Conservation (phyloP, 1,284 basidiomycete species). For the Phellopilus nigrolimitatus region DNA sequence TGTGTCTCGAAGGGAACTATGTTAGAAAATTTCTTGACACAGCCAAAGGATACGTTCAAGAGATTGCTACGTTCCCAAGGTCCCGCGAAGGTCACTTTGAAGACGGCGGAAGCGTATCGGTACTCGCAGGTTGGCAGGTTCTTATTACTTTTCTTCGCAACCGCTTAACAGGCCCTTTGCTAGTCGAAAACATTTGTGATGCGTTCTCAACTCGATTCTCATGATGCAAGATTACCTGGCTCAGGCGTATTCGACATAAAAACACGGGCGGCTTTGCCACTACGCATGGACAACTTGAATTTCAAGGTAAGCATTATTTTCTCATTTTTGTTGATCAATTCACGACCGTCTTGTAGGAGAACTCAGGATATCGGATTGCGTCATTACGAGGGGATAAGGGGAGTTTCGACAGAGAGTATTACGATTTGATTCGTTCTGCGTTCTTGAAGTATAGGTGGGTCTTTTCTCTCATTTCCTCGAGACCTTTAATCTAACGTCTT, state of each 20-base stretch:
- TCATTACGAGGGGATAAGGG: slow-evolving; percentile 55
- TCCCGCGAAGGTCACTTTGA: slow-evolving; percentile 33
- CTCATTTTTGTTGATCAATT: slow-evolving; percentile 5
- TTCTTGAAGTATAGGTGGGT: slow-evolving; percentile 90
- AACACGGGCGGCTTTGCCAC: slow-evolving; percentile 82
- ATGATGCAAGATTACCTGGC: slow-evolving; percentile 78
- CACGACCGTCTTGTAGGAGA: slow-evolving; percentile 44
- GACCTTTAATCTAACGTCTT: too few species aligned
- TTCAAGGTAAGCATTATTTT: slow-evolving; percentile 50
- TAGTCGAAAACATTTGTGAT: slow-evolving; percentile 79
- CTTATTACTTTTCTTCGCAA: background rate
- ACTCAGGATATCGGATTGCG: slow-evolving; percentile 73
- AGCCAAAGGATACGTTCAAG: slow-evolving; percentile 60
- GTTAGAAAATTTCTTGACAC: slow-evolving; percentile 86
- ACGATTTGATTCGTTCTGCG: slow-evolving; percentile 88
- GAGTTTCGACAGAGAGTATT: slow-evolving; percentile 88
- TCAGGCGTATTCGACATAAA: slow-evolving; percentile 95
- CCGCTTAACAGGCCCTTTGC: background rate
- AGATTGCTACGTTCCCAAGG: slow-evolving; percentile 48
- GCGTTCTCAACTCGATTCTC: slow-evolving; percentile 93
- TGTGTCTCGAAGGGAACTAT: slow-evolving; percentile 63
- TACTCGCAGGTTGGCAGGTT: slow-evolving; percentile 64
- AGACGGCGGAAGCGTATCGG: slow-evolving; percentile 68
- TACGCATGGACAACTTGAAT: slow-evolving; percentile 86
- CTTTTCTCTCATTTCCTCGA: background rate